Conservation (phyloP, 73 alveolate species). For the Paramecium bursaria region DNA sequence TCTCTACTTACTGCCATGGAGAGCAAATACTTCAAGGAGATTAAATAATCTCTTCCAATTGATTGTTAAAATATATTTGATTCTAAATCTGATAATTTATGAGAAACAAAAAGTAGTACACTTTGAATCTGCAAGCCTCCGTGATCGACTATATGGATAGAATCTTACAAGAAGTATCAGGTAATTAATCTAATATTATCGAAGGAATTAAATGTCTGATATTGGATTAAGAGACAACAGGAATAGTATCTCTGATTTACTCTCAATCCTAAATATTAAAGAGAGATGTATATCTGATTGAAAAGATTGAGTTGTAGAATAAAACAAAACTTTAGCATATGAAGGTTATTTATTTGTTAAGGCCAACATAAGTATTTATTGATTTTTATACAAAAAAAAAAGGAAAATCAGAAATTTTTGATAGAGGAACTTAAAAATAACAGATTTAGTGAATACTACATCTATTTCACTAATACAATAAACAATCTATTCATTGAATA, state of each 20-base stretch:
- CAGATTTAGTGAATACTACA: conserved; percentile 68
- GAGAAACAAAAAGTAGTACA: neutral
- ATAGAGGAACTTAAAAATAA: conserved; percentile 48
- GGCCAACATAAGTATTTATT: conserved; percentile 33
- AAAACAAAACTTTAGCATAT: conserved; percentile 58
- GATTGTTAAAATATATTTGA: too few species aligned
- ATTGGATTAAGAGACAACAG: conserved; percentile 63
- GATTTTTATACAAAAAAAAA: neutral
- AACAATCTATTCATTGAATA: conserved; percentile 60
- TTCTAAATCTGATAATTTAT: too few species aligned
- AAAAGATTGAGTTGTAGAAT: conserved; percentile 42
- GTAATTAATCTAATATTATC: neutral
- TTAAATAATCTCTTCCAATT: too few species aligned
- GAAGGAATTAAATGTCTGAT: conserved; percentile 64
- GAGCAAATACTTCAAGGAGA: too few species aligned
- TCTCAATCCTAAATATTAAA: conserved; percentile 58
- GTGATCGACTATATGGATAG: conserved; percentile 53
- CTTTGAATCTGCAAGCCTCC: neutral
- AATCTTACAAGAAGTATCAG: conserved; percentile 48
- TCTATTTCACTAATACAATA: conserved; percentile 54
- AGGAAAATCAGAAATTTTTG: conserved; percentile 52
- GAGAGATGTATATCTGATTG: conserved; percentile 68
- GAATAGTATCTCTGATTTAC: conserved; percentile 59
- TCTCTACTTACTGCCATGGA: too few species aligned
- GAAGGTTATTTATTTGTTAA: conserved; percentile 59